Percentiles rank a stretch among this genome's conserved stretches.
Evolutionary conservation across 257 asterid genomes (phyloP).

Genomic region (Penstemon davidsonii): DNA sequence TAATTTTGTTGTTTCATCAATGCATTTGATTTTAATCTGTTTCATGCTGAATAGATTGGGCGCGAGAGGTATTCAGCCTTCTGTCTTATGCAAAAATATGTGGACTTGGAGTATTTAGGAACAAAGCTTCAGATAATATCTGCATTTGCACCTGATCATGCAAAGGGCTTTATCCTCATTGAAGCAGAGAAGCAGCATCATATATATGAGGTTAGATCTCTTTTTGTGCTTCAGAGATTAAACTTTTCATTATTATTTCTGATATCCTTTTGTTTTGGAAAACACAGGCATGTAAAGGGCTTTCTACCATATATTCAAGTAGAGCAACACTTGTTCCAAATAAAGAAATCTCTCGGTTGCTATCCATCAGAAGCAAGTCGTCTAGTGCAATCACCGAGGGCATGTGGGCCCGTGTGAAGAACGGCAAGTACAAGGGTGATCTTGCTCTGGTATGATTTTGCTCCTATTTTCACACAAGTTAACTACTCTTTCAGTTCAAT

Average conservation of each 20-base stretch:
- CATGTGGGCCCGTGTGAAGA: constrained; percentile 96
- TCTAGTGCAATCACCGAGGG: constrained; percentile 67
- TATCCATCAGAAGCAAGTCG: constrained; percentile 65
- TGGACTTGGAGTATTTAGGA: constrained; percentile 65
- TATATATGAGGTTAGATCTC: constrained; percentile 65
- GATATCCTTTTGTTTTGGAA: constrained; percentile 23
- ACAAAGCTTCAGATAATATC: constrained; percentile 75
- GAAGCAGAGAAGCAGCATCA: constrained; percentile 83
- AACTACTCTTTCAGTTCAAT: constrained; percentile 17
- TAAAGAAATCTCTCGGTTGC: constrained; percentile 61
- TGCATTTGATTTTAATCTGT: constrained; percentile 17
- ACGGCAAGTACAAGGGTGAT: constrained; percentile 96
- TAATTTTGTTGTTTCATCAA: constrained; percentile 2
- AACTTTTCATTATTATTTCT: constrained; percentile 16
- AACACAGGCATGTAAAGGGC: constrained; percentile 83
- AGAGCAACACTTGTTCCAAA: constrained; percentile 57
- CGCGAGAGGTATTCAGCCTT: constrained; percentile 88
- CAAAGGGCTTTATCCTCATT: constrained; percentile 71
- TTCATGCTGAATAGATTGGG: constrained; percentile 59
- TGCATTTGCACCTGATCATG: constrained; percentile 83
- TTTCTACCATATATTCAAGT: constrained; percentile 63
- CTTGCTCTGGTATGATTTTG: constrained; percentile 65
- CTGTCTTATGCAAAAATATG: constrained; percentile 92
- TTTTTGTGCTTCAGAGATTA: constrained; percentile 18
- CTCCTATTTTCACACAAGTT: constrained; percentile 3